Base-by-base conservation (phyloP, 2,329 filamentous ascomycete genomes). In the Trichoderma koningiopsis region DNA sequence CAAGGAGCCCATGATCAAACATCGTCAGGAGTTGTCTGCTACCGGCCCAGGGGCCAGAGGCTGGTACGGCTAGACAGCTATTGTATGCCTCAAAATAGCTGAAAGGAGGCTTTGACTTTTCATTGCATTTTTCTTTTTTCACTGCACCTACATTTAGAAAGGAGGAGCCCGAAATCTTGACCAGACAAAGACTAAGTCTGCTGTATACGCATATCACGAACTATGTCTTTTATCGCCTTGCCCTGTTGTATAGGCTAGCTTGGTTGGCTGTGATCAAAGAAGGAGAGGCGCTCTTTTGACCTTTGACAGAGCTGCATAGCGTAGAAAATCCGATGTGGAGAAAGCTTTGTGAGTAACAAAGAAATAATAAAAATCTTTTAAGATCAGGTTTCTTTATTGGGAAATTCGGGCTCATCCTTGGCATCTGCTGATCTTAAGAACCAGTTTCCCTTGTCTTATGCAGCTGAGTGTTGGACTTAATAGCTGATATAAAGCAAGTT, bases 1-100 rank as follows among this genome's bases (percentile, higher is more conserved):
- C 72, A 86, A 82, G n/a, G 85, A 93, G 72, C 85, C 92, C 1
- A 90, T 97, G 79, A 98, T 99, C 71, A 87, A 90, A n/a, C 92
- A 97, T 78, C 88, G 96, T 19, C 82, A 87, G 71, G 89, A 93
- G 72, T 82, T 87, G 68, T 79, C 79, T 7, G 79, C 78, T 35
- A 78, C 82, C 33, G 84, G 84, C 1, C 85, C 86, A 6, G 88
- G 86, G 2, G 84, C 85, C 14, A 80, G 84, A 43, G 87, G 89
- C 29, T 93, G 91, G 91, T 92, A 92, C 76, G 86, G 84, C 72
- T 91, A 74, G 77, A 58, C 14, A 65, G 31, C 31, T 10, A 14
- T 16, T 58, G 31, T 37, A 47, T 24, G 49, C 24, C 49, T 43
- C 35, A 27, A 13, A 35, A 35, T 64, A 55, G 33, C 52, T 40